Evolutionary conservation across 192 early-diverging fungal genomes (phyloP), one percentile per base, ranked within the genome.

Genomic region (Coemansia sp.): DNA sequence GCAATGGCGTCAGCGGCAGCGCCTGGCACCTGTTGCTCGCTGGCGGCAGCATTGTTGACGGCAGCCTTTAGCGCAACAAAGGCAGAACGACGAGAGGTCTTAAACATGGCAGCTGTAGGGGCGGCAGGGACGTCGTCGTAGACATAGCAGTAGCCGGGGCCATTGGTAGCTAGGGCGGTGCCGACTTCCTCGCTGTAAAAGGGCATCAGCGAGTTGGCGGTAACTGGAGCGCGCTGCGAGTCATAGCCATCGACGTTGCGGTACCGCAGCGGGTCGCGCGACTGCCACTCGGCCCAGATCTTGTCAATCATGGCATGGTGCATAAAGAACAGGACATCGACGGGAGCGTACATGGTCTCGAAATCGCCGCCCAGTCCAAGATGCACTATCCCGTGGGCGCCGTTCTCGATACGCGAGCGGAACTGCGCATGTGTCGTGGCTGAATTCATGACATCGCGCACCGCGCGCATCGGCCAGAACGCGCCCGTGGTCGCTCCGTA

Each of bases 221-320:
- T 76, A 4, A 84, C 29, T 6, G 76, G 61, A 39, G 70, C 67
- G n/a, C 49, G 67, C n/a, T 46, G 24, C 11, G 62, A 25, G 56
- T 81, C 77, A 37, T 60, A 67, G 54, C 82, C 80, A 29, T 79
- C 69, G 60, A 75, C 76, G 12, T 57, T 40, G 49, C 62, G 64
- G 67, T 56, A 65, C 0, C 83, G 61, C 47, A 57, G 58, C 5
- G 64, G 77, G 29, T 77, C 75, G 10, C 62, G 60, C 11, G 74
- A 60, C 77, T 89, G 88, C 85, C 86, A 88, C 36, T 76, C 68
- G 25, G 72, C 74, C 85, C 86, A 89, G 53, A 88, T 47, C 73
- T 84, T 83, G 75, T 87, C 89, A 35, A 91, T 82, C 68, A 84
- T 85, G n/a, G 85, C 83, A 65, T 91, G 89, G 74, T 91, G 88